Percentiles rank a stretch among this genome's conserved stretches.
These are phyloP conservation scores for Gryganskiella cystojenkinii DNA, from an alignment of 192 early-diverging fungal genomes.

Conservation along the genomic window DNA sequence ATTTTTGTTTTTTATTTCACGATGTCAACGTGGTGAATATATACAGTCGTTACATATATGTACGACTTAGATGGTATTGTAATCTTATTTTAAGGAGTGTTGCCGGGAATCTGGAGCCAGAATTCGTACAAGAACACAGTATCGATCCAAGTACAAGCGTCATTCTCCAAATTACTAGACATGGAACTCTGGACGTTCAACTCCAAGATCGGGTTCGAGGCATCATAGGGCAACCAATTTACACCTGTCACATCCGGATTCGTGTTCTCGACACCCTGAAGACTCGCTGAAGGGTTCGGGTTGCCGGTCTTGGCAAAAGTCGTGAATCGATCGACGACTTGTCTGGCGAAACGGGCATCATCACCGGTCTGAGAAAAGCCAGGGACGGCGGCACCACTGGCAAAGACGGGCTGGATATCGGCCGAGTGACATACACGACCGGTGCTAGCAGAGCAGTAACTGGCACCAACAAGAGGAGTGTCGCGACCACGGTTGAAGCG, in stretches of 20 bases:
- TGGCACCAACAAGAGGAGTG: background rate
- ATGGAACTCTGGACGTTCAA: conserved; percentile 12
- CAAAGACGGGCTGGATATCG: conserved; percentile 27
- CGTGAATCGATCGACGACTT: conserved; percentile 26
- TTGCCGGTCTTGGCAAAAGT: conserved; percentile 49
- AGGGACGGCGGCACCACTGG: background rate
- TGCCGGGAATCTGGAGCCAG: background rate
- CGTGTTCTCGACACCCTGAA: background rate
- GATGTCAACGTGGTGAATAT: too few species aligned
- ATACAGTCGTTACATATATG: too few species aligned
- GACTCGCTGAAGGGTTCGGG: conserved; percentile 21
- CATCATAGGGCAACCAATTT: conserved; percentile 10
- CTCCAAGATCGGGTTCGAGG: conserved; percentile 10
- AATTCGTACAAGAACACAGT: background rate
- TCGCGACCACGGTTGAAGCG: conserved; percentile 25
- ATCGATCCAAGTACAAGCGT: conserved; percentile 11
- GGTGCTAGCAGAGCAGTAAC: conserved; percentile 2
- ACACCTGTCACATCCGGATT: conserved; percentile 15
- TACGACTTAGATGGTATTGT: too few species aligned
- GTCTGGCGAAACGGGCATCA: conserved; percentile 40
- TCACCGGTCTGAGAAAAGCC: conserved; percentile 7
- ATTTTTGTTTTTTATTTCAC: too few species aligned
- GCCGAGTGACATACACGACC: conserved; percentile 18
- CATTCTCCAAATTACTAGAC: background rate
- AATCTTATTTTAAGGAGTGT: background rate